A percentile compares a stretch with the other conserved stretches of the same genome.
Evolutionary conservation across 2,329 filamentous ascomycete species (phyloP).

Genomic region (Sporothrix euskadiensis): DNA sequence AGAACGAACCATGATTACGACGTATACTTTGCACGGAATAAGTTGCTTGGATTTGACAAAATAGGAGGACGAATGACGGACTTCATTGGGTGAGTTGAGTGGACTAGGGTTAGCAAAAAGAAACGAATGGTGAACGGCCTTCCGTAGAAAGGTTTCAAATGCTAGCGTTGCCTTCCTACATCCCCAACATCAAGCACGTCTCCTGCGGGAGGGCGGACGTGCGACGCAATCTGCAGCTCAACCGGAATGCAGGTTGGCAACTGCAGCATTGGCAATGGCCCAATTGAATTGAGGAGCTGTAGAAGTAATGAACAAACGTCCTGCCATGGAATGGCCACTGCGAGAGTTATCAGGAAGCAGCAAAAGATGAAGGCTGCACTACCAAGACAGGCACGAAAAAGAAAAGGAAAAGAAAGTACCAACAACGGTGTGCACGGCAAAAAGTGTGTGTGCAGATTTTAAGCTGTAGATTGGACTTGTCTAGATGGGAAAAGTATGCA

Average conservation of each 20-base stretch:
- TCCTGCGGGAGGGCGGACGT: constrained; percentile 5
- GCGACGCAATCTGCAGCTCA: constrained; percentile 9
- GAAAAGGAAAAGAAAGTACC: constrained; percentile 2
- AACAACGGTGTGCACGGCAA: not conserved
- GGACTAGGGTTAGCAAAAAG: not conserved
- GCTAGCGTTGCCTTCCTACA: not conserved
- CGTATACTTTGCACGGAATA: not conserved
- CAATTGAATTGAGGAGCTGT: constrained; percentile 6
- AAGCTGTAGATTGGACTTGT: constrained; percentile 3
- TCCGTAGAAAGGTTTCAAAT: not conserved
- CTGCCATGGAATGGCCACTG: not conserved
- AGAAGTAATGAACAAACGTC: not conserved
- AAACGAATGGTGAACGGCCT: not conserved
- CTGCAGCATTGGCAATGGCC: constrained; percentile 6
- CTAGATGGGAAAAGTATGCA: constrained; percentile 25
- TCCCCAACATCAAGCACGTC: constrained; percentile 18
- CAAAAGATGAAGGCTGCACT: not conserved
- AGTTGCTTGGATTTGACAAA: not conserved
- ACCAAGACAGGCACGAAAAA: not conserved
- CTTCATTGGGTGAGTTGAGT: not conserved
- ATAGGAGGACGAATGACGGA: not conserved
- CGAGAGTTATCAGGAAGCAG: not conserved
- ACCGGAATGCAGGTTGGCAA: constrained; percentile 8
- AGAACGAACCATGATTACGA: not conserved
- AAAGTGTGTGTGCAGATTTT: not conserved